A percentile compares a stretch with the other conserved stretches of the same genome.
Evolutionary conservation across 2,329 filamentous ascomycete species (phyloP).

Genomic region (Chaetothyriales sp.): DNA sequence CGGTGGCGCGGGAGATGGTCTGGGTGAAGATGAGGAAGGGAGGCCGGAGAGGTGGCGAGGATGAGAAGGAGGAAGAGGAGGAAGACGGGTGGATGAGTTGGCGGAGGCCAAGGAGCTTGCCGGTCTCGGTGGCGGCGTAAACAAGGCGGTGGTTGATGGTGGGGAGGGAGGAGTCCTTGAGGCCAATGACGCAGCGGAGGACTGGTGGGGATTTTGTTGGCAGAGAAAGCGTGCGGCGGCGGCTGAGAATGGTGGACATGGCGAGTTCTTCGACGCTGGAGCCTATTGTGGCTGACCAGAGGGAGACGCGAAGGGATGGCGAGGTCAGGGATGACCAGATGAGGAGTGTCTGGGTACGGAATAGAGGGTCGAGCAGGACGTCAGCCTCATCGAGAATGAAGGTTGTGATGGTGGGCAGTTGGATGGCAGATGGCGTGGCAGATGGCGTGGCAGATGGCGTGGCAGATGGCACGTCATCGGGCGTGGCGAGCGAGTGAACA

Average conservation of each 20-base stretch:
- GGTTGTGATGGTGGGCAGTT: conserved; percentile 53
- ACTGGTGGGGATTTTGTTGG: conserved; percentile 37
- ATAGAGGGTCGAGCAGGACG: conserved; percentile 80
- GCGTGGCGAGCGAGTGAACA: conserved; percentile 53
- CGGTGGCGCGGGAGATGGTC: conserved; percentile 79
- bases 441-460: conserved; percentile 48
- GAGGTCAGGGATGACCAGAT: conserved; percentile 72
- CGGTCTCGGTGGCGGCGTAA: conserved; percentile 84
- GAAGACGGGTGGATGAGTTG: conserved; percentile 67
- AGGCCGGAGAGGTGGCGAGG: conserved; percentile 52
- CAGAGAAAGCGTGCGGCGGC: conserved; percentile 31
- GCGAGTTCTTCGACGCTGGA: conserved; percentile 77
- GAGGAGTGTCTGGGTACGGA: conserved; percentile 71
- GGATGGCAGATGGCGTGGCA: conserved; percentile 31
- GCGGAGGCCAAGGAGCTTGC: conserved; percentile 80
- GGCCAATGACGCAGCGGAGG: conserved; percentile 77
- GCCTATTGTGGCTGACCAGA: conserved; percentile 96
- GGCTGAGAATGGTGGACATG: conserved; percentile 49
- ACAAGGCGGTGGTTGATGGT: conserved; percentile 80
- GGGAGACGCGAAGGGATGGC: conserved; percentile 55
- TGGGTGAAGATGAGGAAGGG: conserved; percentile 95
- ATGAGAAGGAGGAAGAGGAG: conserved; percentile 28
- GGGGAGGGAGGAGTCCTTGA: conserved; percentile 90
- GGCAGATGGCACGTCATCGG: conserved; percentile 29
- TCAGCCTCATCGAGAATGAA: conserved; percentile 89